Conservation (phyloP, 139 green algal species). For the Haematococcus sp. region DNA sequence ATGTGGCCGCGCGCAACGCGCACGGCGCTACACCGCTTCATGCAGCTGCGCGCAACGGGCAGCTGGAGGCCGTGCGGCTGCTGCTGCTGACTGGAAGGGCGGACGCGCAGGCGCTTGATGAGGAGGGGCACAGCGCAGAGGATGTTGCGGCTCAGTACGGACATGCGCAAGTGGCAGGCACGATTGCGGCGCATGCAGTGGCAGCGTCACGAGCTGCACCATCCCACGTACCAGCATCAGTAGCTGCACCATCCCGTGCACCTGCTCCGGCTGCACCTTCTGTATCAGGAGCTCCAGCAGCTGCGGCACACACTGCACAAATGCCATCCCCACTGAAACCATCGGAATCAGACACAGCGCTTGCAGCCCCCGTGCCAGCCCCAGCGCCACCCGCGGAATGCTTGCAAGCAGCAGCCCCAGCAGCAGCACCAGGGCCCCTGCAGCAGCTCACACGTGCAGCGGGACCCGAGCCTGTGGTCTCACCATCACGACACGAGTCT, state of each 20-base stretch:
- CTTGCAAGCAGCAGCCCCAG: slow-evolving; percentile 5
- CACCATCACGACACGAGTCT: too few relatives aligned
- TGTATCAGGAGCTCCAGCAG: not conserved
- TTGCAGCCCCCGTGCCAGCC: not conserved
- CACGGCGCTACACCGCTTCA: slow-evolving; percentile 66
- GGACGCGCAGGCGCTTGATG: slow-evolving; percentile 40
- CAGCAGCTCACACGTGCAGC: too few relatives aligned
- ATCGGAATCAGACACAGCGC: too few relatives aligned
- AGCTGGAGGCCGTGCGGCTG: slow-evolving; percentile 4
- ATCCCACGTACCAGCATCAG: not conserved
- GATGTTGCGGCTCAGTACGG: slow-evolving; percentile 41
- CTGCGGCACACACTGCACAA: too few relatives aligned
- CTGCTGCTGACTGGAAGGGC: not conserved
- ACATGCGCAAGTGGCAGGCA: slow-evolving; percentile 14
- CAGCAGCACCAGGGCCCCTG: not conserved
- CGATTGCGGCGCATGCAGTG: not conserved
- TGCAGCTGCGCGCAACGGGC: slow-evolving; percentile 46
- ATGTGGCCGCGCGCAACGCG: slow-evolving; percentile 48
- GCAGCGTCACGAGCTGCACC: not conserved
- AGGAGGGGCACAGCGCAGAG: slow-evolving; percentile 56
- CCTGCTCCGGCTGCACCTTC: not conserved
- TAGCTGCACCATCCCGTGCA: not conserved
- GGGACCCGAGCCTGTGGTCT: too few relatives aligned
- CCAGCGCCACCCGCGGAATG: too few relatives aligned
- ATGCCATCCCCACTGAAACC: too few relatives aligned